Evolutionary conservation across 345 rosid genomes (phyloP), one percentile per base, ranked within the genome.

Genomic region (Eucalyptus curtisii): DNA sequence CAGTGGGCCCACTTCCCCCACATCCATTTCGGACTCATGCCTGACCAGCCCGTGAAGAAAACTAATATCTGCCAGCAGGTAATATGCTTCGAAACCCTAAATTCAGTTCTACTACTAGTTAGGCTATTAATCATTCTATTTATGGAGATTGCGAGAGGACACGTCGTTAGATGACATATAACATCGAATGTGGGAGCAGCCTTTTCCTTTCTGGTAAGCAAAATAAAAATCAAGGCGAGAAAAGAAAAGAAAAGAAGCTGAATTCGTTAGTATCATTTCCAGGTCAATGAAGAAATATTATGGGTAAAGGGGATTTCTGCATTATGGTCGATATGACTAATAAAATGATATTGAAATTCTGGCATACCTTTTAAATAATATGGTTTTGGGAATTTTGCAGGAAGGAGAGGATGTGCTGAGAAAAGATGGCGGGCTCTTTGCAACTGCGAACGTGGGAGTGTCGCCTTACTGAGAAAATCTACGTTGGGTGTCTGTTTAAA

Each of bases 1-100:
- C 91, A 98, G 99, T 98, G 99, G 99, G 99, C 99, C 94, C 99
- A 98, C 87, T 97, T 97, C 90, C 99, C 99, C 6, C 97, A 95
- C 94, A 98, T 96, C 90, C 99, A 97, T 90, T 97, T 95, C 93
- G 99, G 99, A 87, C 99, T 97, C 82, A 92, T 94, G 96, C 98
- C 99, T 92, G 99, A 98, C 92, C 99, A 97, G 91, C 95, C 99
- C 94, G 95, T 93, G 97, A 97, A 94, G 97, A 98, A 95, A 89
- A 40, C 97, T 55, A 94, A 90, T 92, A 86, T 94, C 90, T 95
- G 94, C 93, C 98, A 93, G 91, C 98, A 94, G 97, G 97, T 95
- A 93, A 87, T 61, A 19, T 47, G n/a, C 40, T 25, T 68, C n/a
- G 57, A 55, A 57, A 33, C 47, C 80, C 24, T 64, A 22, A 42